These are phyloP conservation scores for Pterocarpus santalinus DNA, from an alignment of 306 rosid species.

Conservation along the genomic window DNA sequence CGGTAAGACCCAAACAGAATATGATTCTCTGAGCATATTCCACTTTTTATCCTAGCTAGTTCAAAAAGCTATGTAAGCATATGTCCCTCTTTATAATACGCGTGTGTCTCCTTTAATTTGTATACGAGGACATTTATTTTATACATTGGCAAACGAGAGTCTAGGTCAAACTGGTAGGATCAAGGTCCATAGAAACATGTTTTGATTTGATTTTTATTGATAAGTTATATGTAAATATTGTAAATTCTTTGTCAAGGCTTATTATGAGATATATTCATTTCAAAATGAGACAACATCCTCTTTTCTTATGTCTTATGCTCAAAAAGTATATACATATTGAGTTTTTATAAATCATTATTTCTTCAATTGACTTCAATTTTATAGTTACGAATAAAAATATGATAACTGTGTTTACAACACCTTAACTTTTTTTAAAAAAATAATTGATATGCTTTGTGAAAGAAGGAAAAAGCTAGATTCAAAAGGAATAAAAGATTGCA, in stretches of 20 bases:
- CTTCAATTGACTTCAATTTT: background rate
- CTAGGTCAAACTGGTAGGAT: background rate
- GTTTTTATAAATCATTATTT: too few species aligned
- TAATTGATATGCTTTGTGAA: background rate
- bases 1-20: slow-evolving; percentile 51
- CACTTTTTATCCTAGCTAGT: slow-evolving; percentile 31
- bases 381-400: too few species aligned
- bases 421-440: too few species aligned
- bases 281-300: too few species aligned
- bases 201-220: background rate
- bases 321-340: too few species aligned
- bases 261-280: too few species aligned
- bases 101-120: background rate
- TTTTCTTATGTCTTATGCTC: too few species aligned
- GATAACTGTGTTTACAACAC: too few species aligned
- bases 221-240: too few species aligned
- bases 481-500: background rate
- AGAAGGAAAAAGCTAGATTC: background rate
- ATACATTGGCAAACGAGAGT: background rate
- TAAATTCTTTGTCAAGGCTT: too few species aligned
- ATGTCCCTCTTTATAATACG: background rate
- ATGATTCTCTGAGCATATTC: slow-evolving; percentile 49
- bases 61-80: slow-evolving; percentile 43
- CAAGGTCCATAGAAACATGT: background rate
- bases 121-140: background rate